Evolutionary conservation across 768 basidiomycete species (phyloP).

Genomic region (Suillus bovinus): DNA sequence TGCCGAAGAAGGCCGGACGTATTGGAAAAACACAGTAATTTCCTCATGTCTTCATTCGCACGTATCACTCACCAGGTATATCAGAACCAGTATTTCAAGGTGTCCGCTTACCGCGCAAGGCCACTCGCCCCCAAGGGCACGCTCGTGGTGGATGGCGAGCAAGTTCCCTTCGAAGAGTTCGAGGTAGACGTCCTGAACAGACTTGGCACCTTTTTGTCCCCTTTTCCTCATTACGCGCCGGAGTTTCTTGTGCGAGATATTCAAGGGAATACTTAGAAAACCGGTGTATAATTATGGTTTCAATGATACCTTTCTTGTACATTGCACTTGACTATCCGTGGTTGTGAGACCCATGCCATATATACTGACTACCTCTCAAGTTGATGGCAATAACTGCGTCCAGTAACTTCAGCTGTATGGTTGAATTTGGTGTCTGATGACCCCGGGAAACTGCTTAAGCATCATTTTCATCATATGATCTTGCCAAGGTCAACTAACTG

Average conservation of each 20-base stretch:
- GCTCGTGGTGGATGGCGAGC: constrained; percentile 79
- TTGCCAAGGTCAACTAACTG: no score
- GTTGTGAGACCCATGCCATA: not conserved
- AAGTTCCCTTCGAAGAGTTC: constrained; percentile 70
- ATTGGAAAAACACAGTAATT: constrained; percentile 62
- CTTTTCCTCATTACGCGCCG: constrained; percentile 51
- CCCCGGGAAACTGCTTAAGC: no score
- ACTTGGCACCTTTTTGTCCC: constrained; percentile 66
- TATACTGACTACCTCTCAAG: constrained; percentile 1
- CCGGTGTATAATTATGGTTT: constrained; percentile 6
- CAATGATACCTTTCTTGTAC: not conserved
- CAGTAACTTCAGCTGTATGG: no score
- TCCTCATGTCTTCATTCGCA: constrained; percentile 5
- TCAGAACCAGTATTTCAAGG: constrained; percentile 76
- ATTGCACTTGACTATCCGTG: no score
- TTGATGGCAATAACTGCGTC: no score
- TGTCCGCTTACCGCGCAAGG: constrained; percentile 69
- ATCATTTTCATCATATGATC: no score
- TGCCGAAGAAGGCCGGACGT: constrained; percentile 59
- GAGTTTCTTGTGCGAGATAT: constrained; percentile 42
- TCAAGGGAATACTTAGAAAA: constrained; percentile 22
- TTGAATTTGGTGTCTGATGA: no score
- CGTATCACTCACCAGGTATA: constrained; percentile 11
- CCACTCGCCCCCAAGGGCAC: constrained; percentile 54
- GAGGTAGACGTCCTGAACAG: constrained; percentile 76